Evolutionary conservation across 345 rosid genomes (phyloP).

Genomic region (Adansonia digitata): DNA sequence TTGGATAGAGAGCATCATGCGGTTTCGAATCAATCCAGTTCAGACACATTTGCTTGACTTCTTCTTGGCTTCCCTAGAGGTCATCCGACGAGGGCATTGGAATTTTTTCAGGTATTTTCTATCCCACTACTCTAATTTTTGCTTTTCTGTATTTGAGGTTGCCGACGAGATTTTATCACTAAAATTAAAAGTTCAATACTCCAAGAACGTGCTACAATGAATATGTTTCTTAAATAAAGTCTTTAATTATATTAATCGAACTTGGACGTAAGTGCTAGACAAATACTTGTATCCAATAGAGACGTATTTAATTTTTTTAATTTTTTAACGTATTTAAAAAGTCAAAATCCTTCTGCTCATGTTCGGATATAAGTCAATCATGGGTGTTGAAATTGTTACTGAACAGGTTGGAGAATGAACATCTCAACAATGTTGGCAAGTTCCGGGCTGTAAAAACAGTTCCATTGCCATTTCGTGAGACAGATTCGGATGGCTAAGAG

Average conservation of each 20-base stretch:
- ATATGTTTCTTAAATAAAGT: too few species aligned
- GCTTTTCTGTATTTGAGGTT: too few species aligned
- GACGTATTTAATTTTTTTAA: too few species aligned
- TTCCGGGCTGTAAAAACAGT: conserved; percentile 82
- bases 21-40: conserved; percentile 38
- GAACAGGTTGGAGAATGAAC: conserved; percentile 88
- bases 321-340: too few species aligned
- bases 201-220: too few species aligned
- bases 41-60: conserved; percentile 71
- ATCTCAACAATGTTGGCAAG: conserved; percentile 76
- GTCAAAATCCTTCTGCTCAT: too few species aligned
- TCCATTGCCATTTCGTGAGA: conserved; percentile 75
- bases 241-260: too few species aligned
- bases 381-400: neutral
- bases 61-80: conserved; percentile 82
- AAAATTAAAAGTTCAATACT: too few species aligned
- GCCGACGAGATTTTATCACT: too few species aligned
- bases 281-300: too few species aligned
- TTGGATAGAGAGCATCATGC: conserved; percentile 73
- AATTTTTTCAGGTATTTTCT: conserved; percentile 77
- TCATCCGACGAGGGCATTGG: conserved; percentile 94
- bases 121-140: neutral
- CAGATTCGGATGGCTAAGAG: conserved; percentile 48
- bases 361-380: too few species aligned
- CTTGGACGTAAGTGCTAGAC: too few species aligned